Percentiles rank a stretch among this genome's conserved stretches.
These are phyloP conservation scores for Bromus sterilis DNA, from an alignment of 176 grass and related monocot genomes.

Conservation along the genomic window DNA sequence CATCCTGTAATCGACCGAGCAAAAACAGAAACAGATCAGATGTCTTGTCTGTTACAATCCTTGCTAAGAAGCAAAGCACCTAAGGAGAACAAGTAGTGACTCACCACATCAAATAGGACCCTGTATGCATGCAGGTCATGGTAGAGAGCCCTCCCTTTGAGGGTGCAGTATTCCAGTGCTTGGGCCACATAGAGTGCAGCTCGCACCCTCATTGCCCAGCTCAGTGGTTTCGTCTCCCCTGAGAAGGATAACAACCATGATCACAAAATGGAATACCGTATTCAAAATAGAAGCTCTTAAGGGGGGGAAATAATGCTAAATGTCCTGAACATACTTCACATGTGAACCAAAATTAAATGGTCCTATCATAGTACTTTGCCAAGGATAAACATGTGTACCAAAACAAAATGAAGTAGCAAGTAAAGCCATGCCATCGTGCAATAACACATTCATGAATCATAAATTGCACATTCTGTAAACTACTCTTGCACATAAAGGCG, in stretches of 20 bases:
- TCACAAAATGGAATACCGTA: background rate
- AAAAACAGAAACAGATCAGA: background rate
- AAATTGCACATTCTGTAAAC: too few species aligned
- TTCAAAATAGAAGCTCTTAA: background rate
- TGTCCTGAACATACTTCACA: background rate
- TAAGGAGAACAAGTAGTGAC: background rate
- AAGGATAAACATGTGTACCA: too few species aligned
- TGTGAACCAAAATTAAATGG: background rate
- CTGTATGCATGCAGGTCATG: conserved; percentile 91
- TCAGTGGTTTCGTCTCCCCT: conserved; percentile 81
- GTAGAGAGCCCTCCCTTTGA: conserved; percentile 62
- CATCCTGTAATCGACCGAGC: conserved; percentile 38
- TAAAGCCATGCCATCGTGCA: too few species aligned
- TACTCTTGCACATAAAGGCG: too few species aligned
- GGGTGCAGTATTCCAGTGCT: conserved; percentile 70
- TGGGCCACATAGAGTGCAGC: conserved; percentile 76
- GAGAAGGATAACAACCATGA: conserved; percentile 20
- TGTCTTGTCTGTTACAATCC: background rate
- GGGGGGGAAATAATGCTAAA: background rate
- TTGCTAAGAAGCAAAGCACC: background rate
- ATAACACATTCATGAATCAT: too few species aligned
- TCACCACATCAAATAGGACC: conserved; percentile 85
- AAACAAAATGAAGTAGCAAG: too few species aligned
- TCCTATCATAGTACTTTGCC: too few species aligned
- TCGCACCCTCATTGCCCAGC: conserved; percentile 76